These are phyloP conservation scores for Aspergillus sclerotioniger DNA, from an alignment of 495 filamentous ascomycete species.

Conservation along the genomic window DNA sequence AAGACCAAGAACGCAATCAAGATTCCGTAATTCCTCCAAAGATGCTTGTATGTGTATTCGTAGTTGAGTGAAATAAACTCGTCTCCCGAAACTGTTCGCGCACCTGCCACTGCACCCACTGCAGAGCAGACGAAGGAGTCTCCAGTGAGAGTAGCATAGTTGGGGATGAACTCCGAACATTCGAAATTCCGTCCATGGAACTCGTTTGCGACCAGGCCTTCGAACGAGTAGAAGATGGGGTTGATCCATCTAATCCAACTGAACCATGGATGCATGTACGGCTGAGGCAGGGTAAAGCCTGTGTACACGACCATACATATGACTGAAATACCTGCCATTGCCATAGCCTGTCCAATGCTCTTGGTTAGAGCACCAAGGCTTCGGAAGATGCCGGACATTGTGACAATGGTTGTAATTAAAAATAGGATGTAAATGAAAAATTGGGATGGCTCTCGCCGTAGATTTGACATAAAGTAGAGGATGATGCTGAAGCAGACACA, in stretches of 20 bases:
- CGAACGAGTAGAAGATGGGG: conserved; percentile 53
- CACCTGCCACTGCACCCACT: conserved; percentile 48
- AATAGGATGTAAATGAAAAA: conserved; percentile 77
- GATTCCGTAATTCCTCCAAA: conserved; percentile 62
- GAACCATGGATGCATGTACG: conserved; percentile 39
- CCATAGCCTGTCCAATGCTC: conserved; percentile 56
- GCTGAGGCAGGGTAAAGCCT: conserved; percentile 32
- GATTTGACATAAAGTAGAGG: conserved; percentile 52
- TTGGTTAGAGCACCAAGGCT: conserved; percentile 69
- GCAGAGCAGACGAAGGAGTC: conserved; percentile 39
- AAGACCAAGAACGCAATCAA: conserved; percentile 51
- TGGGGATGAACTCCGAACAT: conserved; percentile 59
- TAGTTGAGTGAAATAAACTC: conserved; percentile 47
- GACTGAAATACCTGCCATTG: conserved; percentile 29
- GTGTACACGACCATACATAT: conserved; percentile 34
- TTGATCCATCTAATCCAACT: conserved; percentile 59
- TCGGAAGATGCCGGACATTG: conserved; percentile 75
- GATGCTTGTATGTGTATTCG: conserved; percentile 45
- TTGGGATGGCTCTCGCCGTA: conserved; percentile 55
- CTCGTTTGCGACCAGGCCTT: conserved; percentile 48
- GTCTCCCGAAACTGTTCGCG: conserved; percentile 39
- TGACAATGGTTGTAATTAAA: conserved; percentile 57
- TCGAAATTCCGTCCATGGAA: conserved; percentile 47
- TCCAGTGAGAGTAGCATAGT: conserved; percentile 17
- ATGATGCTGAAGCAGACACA: conserved; percentile 48